These are phyloP conservation scores for Hemisphaericaspora subhashii DNA, from an alignment of 1,139 yeast species.

Conservation along the genomic window DNA sequence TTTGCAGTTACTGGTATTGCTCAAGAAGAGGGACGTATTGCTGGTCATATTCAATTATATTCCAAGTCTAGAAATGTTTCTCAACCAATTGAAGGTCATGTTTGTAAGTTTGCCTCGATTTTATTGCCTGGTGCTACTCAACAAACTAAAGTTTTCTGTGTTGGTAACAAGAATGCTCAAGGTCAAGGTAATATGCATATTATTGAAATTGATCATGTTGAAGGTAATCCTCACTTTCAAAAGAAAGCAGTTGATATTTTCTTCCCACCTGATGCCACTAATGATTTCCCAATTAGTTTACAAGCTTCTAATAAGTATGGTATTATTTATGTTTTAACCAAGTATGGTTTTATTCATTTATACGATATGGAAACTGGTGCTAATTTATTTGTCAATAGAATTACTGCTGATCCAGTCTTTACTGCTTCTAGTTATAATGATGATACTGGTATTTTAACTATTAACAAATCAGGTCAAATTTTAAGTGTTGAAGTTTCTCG, in stretches of 20 bases:
- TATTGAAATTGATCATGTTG: constrained; percentile 94
- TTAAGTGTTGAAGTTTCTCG: constrained; percentile 88
- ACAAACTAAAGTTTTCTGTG: constrained; percentile 87
- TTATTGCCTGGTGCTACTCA: constrained; percentile 69
- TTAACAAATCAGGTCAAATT: constrained; percentile 95
- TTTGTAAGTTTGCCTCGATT: constrained; percentile 81
- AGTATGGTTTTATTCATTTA: constrained; percentile 93
- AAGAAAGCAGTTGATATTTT: constrained; percentile 92
- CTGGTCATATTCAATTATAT: constrained; percentile 93
- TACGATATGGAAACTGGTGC: constrained; percentile 93
- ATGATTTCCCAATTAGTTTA: constrained; percentile 94
- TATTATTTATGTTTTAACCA: constrained; percentile 83
- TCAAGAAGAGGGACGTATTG: constrained; percentile 92
- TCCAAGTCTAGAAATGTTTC: constrained; percentile 88
- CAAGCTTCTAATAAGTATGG: constrained; percentile 88
- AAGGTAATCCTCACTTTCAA: constrained; percentile 78
- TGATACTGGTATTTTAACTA: constrained; percentile 83
- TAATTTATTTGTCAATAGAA: constrained; percentile 92
- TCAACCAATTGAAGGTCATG: constrained; percentile 98
- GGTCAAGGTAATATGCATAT: constrained; percentile 89
- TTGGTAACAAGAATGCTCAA: constrained; percentile 82
- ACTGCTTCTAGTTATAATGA: constrained; percentile 78
- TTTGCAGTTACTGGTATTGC: constrained; percentile 94
- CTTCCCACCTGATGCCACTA: constrained; percentile 95
- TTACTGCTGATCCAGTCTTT: constrained; percentile 94